These are phyloP conservation scores for Aspergillus steynii DNA, from an alignment of 495 filamentous ascomycete genomes.

Conservation along the genomic window DNA sequence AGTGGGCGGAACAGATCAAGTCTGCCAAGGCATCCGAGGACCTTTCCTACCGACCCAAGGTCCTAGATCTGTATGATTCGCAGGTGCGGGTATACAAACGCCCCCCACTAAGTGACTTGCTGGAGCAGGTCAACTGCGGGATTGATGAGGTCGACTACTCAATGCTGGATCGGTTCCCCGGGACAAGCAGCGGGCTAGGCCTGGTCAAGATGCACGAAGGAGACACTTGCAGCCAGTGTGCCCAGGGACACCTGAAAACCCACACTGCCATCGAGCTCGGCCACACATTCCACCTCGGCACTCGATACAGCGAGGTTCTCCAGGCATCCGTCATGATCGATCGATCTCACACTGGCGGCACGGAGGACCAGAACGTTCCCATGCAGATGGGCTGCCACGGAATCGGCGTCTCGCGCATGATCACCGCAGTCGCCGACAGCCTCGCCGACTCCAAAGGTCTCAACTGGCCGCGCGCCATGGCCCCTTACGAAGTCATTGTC, in stretches of 20 bases:
- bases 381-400: conserved; percentile 97
- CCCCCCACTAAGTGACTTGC: conserved; percentile 44
- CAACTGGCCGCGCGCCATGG: conserved; percentile 84
- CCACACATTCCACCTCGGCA: conserved; percentile 93
- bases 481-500: conserved; percentile 80
- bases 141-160: conserved; percentile 39
- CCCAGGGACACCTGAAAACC: conserved; percentile 59
- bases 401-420: conserved; percentile 89
- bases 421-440: conserved; percentile 77
- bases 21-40: conserved; percentile 18
- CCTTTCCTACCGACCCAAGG: conserved; percentile 23
- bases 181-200: conserved; percentile 44
- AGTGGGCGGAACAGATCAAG: conserved; percentile 54
- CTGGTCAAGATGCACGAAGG: conserved; percentile 64
- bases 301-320: conserved; percentile 78
- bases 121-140: conserved; percentile 30
- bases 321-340: conserved; percentile 56
- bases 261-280: conserved; percentile 83
- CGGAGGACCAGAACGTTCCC: conserved; percentile 41
- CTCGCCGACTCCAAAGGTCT: conserved; percentile 74
- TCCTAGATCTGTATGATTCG: conserved; percentile 47
- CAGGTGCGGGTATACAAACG: conserved; percentile 45
- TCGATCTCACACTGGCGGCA: conserved; percentile 21
- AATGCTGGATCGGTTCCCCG: conserved; percentile 44
- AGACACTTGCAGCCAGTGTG: conserved; percentile 72